Evolutionary conservation across 2,329 filamentous ascomycete species (phyloP), one percentile per base, ranked within the genome.

Genomic region (Sclerotinia spermophila): DNA sequence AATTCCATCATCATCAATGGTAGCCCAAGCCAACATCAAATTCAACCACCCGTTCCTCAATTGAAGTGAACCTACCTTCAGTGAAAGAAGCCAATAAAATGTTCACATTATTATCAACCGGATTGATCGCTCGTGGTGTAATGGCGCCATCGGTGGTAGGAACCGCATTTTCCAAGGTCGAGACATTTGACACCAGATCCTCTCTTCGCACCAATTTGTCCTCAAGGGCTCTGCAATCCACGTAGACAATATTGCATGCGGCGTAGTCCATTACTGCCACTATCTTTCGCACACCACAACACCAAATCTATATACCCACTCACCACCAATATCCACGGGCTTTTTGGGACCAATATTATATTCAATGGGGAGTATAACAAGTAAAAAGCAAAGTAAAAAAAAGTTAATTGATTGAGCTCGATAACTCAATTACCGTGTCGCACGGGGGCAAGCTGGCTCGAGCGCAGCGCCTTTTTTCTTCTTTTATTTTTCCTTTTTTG

Each of bases 61-160:
- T n/a, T 55, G 35, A 19, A 69, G 69, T 44, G 35, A 5, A 69
- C 71, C 45, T 69, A 73, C 86, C 85, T 82, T 85, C 82, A 76
- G 82, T 83, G 76, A 86, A 87, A 40, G 84, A 82, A 45, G 79
- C 81, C 61, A 87, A 76, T 67, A 88, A 78, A 30, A 81, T 80
- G 71, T 82, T 81, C 42, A 87, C 77, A 78, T 87, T 86, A 48
- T 77, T 78, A 60, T 82, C 80, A 30, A 86, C 79, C 65, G 82
- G 80, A 66, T 80, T 80, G 21, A 71, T 58, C 13, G 24, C 60
- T 64, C 64, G 59, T n/a, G 72, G 70, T 17, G 61, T 68, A n/a
- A 70, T 70, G 33, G 72, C 64, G 68, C 70, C 61, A 48, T 66
- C 71, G 6, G 74, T 69, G 11, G 71, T 70, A 68, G 71, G 62